phyloP scores from a whole-genome alignment of 2,329 filamentous ascomycete genomes.

The Aureobasidium uvarum region DNA sequence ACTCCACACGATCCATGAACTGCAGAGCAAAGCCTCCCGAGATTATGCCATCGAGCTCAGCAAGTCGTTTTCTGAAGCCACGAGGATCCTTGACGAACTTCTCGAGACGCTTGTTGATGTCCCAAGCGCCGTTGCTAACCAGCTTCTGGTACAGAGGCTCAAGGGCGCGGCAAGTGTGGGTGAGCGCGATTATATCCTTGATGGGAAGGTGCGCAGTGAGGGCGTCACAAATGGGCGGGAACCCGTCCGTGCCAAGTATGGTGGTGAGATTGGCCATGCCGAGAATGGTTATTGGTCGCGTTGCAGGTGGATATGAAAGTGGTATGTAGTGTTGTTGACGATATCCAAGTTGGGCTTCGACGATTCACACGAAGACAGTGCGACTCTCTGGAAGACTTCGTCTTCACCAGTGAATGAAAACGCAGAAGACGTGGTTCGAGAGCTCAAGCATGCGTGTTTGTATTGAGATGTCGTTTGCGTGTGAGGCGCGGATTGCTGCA shows the following conservation, averaged over 20 bases:
- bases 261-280: not conserved
- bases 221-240: not conserved
- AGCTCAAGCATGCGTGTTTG: not conserved
- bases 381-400: not conserved
- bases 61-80: conserved; percentile 8
- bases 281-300: not conserved
- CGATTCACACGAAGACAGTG: too few species aligned
- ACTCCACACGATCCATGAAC: conserved; percentile 5
- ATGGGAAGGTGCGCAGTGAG: conserved; percentile 2
- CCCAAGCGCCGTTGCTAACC: not conserved
- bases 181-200: conserved; percentile 10
- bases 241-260: not conserved
- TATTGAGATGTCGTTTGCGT: not conserved
- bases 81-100: conserved; percentile 5
- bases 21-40: conserved; percentile 23
- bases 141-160: not conserved
- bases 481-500: not conserved
- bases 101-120: not conserved
- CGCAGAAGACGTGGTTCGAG: not conserved
- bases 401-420: not conserved
- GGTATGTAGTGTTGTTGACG: not conserved
- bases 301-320: not conserved
- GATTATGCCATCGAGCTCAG: conserved; percentile 18
- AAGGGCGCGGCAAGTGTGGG: not conserved
- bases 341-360: not conserved